Base-by-base conservation (phyloP, 805 yeast genomes). In the Metschnikowia similis region DNA sequence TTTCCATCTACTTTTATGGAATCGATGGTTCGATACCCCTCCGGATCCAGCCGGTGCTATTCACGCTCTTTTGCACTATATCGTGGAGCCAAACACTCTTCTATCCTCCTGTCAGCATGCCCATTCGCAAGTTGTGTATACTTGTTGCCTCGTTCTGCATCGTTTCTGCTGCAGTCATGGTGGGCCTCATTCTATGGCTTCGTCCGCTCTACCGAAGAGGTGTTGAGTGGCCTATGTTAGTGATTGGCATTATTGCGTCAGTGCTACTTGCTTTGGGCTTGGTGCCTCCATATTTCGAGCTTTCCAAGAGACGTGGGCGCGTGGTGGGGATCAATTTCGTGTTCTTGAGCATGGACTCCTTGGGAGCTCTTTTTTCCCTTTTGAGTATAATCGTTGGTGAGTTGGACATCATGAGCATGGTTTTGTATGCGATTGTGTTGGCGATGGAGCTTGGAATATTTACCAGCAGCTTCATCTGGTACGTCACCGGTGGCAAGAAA, bases 321-420 rank as follows among this genome's bases (percentile, higher is more conserved):
- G 97, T 92, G 2, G 82, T 90, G 3, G 98, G 98, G 0, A 85
- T 92, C 60, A 90, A 90, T 63, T 90, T 92, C 61, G 56, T 86
- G 2, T 92, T 92, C 55, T 72, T 92, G 50, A 60, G 75, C 5
- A 69, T 91, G 69, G 97, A 92, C 64, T 80, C 87, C 4, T 54
- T 80, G 27, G 98, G 98, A 8, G 97, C 97, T 0, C 68, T 73
- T 38, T 82, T 89, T 56, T 87, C 95, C 10, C 77, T 87, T 68
- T 75, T 79, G 37, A 74, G 83, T 57, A 75, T 73, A 11, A 65
- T 70, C 1, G 75, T 84, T 35, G 94, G 74, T 1, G 73, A 75
- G 35, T 60, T 87, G 62, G 97, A 91, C 64, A 65, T 81, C n/a
- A 76, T 92, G 80, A 94, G 97, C 40, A 77, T 87, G 54, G 75